Evolutionary conservation across 1,284 basidiomycete genomes (phyloP), one percentile per base, ranked within the genome.

Genomic region (Wolfiporia cocos): DNA sequence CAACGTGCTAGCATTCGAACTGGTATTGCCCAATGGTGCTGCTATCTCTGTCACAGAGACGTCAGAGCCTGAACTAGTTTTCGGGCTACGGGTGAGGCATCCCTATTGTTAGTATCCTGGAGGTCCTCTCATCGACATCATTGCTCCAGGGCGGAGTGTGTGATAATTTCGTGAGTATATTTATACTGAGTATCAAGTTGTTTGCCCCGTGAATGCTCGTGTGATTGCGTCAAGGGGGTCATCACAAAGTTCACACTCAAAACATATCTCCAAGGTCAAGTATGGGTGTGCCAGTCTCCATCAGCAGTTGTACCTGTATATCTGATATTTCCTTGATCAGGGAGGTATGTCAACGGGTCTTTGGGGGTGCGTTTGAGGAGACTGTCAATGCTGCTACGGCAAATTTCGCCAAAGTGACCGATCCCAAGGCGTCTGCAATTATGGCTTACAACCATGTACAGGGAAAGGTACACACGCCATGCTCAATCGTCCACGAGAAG

Each of bases 341-440:
- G n/a, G n/a, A n/a, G n/a, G n/a, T n/a, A n/a, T n/a, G n/a, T n/a
- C n/a, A n/a, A n/a, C n/a, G n/a, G n/a, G n/a, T 10, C 2, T 14
- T 2, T 4, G 24, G 10, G 10, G 18, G 14, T 9, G 3, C 4
- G 5, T 3, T n/a, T n/a, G 18, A 29, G 11, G 57, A 64, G 15
- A 57, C 54, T 2, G 63, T 79, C 18, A 61, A 58, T 17, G 59
- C 51, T 2, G 81, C 79, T 0, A 70, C 70, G 0, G 64, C 65
- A 14, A 67, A 68, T 14, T 84, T 81, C 54, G 52, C 64, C 2
- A 67, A 64, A 2, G 69, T 70, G 9, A 71, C 54, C 0, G 78
- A 81, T 50, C 75, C 76, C 1, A 84, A 82, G 56, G 83, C 81
- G 4, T 61, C 55, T 2, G 66, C 79, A 14, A 69, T 84, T 31